Percentiles rank a stretch among this genome's conserved stretches.
Evolutionary conservation across 2,329 filamentous ascomycete species (phyloP).

Genomic region (Penicillium sp.): DNA sequence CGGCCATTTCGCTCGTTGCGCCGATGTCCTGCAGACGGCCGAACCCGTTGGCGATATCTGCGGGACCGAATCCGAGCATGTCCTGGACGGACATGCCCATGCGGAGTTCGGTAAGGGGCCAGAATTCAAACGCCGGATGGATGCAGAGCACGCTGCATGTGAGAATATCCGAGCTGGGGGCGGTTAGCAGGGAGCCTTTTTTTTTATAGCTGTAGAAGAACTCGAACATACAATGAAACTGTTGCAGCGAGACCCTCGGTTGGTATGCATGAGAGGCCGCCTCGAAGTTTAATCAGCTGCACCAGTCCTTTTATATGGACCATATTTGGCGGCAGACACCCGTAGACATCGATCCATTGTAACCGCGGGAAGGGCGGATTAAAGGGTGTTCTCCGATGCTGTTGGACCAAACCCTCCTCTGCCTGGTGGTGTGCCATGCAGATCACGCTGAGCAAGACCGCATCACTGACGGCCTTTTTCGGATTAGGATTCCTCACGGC

Average conservation of each 20-base stretch:
- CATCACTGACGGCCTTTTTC: conserved; percentile 31
- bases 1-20: conserved; percentile 30
- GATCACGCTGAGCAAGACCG: conserved; percentile 39
- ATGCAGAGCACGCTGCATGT: conserved; percentile 27
- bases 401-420: conserved; percentile 16
- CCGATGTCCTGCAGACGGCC: conserved; percentile 27
- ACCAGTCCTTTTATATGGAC: conserved; percentile 38
- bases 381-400: conserved; percentile 28
- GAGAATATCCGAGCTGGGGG: conserved; percentile 30
- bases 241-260: conserved; percentile 40
- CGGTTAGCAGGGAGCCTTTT: neutral
- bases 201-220: neutral
- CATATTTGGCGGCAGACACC: conserved; percentile 35
- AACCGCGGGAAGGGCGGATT: conserved; percentile 37
- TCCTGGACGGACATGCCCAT: conserved; percentile 22
- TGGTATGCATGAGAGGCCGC: conserved; percentile 39
- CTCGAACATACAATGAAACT: conserved; percentile 39
- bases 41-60: conserved; percentile 29
- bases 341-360: conserved; percentile 42
- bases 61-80: conserved; percentile 28
- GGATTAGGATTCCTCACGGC: conserved; percentile 34
- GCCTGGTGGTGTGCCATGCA: conserved; percentile 38
- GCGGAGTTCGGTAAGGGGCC: conserved; percentile 25
- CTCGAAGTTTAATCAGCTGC: conserved; percentile 38
- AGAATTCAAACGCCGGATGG: conserved; percentile 29